phyloP scores from a whole-genome alignment of 257 asterid genomes.

The Fraxinus pennsylvanica region DNA sequence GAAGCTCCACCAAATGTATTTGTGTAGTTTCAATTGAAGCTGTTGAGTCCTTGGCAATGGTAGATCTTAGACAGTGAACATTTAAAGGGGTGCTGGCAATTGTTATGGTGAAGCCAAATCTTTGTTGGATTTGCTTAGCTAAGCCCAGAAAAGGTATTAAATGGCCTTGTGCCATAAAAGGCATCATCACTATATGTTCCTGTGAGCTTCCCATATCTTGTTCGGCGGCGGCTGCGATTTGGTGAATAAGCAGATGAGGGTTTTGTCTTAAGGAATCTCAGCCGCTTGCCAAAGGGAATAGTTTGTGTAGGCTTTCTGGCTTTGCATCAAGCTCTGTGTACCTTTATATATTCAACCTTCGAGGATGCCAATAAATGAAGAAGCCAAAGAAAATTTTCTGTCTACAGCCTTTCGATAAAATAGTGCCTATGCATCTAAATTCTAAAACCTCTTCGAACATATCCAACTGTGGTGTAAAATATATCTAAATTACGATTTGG shows the following conservation, averaged over 20 bases:
- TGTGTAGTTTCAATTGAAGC: constrained; percentile 10
- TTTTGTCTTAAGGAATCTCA: not conserved
- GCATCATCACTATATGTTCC: constrained; percentile 60
- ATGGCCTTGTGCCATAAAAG: constrained; percentile 71
- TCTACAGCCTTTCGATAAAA: too few species aligned
- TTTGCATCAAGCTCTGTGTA: not conserved
- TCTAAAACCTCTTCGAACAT: too few species aligned
- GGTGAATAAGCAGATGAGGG: not conserved
- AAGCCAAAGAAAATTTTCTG: too few species aligned
- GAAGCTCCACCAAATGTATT: constrained; percentile 51
- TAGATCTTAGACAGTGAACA: constrained; percentile 44
- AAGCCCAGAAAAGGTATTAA: constrained; percentile 63
- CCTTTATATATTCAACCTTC: not conserved
- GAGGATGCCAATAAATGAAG: too few species aligned
- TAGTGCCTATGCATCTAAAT: too few species aligned
- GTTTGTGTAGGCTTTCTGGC: not conserved
- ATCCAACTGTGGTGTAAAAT: too few species aligned
- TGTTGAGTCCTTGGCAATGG: constrained; percentile 36
- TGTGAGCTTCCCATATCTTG: constrained; percentile 8
- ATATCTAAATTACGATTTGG: too few species aligned
- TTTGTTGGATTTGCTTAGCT: constrained; percentile 42
- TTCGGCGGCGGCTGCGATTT: not conserved
- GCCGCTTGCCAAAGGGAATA: not conserved
- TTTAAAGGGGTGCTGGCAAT: constrained; percentile 66
- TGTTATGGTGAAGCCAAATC: constrained; percentile 47